Evolutionary conservation across 164 flowering plant genomes (phyloP).

Genomic region (Buxus sempervirens): DNA sequence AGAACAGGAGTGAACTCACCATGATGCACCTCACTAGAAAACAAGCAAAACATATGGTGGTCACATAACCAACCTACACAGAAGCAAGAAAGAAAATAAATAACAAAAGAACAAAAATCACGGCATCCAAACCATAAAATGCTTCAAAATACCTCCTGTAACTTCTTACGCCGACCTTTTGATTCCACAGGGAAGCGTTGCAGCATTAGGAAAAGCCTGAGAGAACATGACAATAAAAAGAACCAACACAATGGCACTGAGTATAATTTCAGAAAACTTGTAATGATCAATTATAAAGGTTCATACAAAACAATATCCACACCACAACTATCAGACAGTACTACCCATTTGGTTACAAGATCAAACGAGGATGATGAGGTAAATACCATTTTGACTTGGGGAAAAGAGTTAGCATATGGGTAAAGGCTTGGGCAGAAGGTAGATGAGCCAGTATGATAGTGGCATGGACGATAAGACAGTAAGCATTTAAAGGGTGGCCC

Average conservation of each 20-base stretch:
- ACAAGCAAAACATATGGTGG: constrained; percentile 88
- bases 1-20: constrained; percentile 46
- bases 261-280: background rate
- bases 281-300: too few relatives aligned
- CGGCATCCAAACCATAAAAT: background rate
- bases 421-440: too few relatives aligned
- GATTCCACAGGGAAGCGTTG: constrained; percentile 96
- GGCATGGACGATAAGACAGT: too few relatives aligned
- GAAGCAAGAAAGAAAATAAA: constrained; percentile 10
- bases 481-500: too few relatives aligned
- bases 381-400: too few relatives aligned
- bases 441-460: too few relatives aligned
- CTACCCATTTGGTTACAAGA: too few relatives aligned
- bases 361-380: too few relatives aligned
- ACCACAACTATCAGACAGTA: too few relatives aligned
- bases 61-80: constrained; percentile 94
- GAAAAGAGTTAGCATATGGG: too few relatives aligned
- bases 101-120: background rate
- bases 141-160: constrained; percentile 63
- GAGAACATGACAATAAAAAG: constrained; percentile 13
- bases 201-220: constrained; percentile 89
- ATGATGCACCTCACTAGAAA: constrained; percentile 88
- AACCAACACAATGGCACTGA: constrained; percentile 1
- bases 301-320: too few relatives aligned
- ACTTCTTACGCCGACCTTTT: constrained; percentile 90